A percentile compares a stretch with the other conserved stretches of the same genome.
Evolutionary conservation across 768 basidiomycete species (phyloP).

Genomic region (Solioccasus polychromus): DNA sequence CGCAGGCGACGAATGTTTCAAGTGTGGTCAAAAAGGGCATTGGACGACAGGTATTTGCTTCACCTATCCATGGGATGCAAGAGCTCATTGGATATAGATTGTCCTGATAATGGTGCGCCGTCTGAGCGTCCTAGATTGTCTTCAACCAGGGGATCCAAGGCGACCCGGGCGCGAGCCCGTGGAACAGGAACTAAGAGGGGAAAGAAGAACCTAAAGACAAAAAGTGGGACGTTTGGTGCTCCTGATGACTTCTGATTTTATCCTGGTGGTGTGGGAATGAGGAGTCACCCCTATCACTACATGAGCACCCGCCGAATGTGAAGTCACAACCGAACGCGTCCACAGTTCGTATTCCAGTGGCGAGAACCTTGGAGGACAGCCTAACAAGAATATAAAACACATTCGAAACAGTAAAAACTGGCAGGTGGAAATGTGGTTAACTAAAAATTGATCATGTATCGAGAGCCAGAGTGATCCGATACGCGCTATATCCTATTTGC

Average conservation of each 20-base stretch:
- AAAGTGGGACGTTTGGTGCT: constrained; percentile 32
- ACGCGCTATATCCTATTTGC: too few relatives aligned
- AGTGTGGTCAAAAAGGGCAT: constrained; percentile 58
- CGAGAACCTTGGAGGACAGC: too few relatives aligned
- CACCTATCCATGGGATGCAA: background rate
- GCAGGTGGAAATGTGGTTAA: too few relatives aligned
- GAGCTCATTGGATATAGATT: constrained; percentile 17
- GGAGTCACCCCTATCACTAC: too few relatives aligned
- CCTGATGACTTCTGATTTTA: constrained; percentile 27
- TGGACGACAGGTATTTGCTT: constrained; percentile 50
- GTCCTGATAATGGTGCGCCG: constrained; percentile 22
- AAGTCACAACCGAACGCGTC: too few relatives aligned
- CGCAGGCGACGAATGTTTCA: constrained; percentile 39
- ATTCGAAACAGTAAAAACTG: too few relatives aligned
- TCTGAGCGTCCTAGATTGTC: constrained; percentile 28
- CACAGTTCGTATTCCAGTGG: too few relatives aligned
- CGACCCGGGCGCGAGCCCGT: constrained; percentile 25
- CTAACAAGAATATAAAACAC: too few relatives aligned
- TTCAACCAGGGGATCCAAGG: constrained; percentile 22
- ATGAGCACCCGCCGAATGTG: too few relatives aligned
- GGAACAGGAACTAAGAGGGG: constrained; percentile 22
- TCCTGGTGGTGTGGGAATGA: too few relatives aligned
- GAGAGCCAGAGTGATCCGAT: too few relatives aligned
- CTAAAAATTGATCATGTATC: too few relatives aligned
- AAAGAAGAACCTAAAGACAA: constrained; percentile 32